A percentile compares a stretch with the other conserved stretches of the same genome.
phyloP scores from a whole-genome alignment of 371 early-diverging fungal genomes.

The Synchytrium microbalum region DNA sequence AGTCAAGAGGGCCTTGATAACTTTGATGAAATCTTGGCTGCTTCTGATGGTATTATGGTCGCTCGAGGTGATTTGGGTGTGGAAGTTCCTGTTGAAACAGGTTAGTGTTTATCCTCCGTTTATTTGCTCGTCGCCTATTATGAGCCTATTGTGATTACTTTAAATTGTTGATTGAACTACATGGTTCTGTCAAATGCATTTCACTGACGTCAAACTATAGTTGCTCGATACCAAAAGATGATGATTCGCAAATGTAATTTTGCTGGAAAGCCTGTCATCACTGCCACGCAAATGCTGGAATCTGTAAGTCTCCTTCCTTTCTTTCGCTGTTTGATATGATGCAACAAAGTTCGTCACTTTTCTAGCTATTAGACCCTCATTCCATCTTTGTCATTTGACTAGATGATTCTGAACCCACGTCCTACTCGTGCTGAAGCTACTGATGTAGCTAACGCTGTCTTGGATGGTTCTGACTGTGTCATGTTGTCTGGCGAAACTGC shows the following conservation, averaged over 20 bases:
- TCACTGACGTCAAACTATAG: slow-evolving; percentile 46
- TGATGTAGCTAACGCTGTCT: slow-evolving; percentile 58
- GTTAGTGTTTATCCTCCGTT: background rate
- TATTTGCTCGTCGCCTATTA: background rate
- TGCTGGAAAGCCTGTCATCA: slow-evolving; percentile 66
- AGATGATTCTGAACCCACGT: slow-evolving; percentile 13
- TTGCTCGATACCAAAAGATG: slow-evolving; percentile 85
- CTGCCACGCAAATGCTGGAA: slow-evolving; percentile 94
- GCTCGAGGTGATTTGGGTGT: slow-evolving; percentile 89
- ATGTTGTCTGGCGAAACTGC: slow-evolving; percentile 40
- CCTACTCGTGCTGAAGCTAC: slow-evolving; percentile 43
- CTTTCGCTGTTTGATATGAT: slow-evolving; percentile 61
- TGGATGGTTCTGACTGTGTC: slow-evolving; percentile 49
- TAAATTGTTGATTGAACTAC: background rate
- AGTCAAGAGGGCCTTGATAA: slow-evolving; percentile 38
- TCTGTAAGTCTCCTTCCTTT: slow-evolving; percentile 94
- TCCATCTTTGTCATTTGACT: background rate
- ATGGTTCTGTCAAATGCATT: slow-evolving; percentile 1
- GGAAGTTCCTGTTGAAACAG: slow-evolving; percentile 82
- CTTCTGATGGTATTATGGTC: slow-evolving; percentile 61
- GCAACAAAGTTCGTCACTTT: slow-evolving; percentile 15
- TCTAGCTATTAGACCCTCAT: too few species aligned
- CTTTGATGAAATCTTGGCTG: slow-evolving; percentile 45
- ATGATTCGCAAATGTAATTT: slow-evolving; percentile 91
- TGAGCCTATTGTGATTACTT: background rate